Conservation (phyloP, 352 stramenopile genomes). For the Phytophthora quininea region DNA sequence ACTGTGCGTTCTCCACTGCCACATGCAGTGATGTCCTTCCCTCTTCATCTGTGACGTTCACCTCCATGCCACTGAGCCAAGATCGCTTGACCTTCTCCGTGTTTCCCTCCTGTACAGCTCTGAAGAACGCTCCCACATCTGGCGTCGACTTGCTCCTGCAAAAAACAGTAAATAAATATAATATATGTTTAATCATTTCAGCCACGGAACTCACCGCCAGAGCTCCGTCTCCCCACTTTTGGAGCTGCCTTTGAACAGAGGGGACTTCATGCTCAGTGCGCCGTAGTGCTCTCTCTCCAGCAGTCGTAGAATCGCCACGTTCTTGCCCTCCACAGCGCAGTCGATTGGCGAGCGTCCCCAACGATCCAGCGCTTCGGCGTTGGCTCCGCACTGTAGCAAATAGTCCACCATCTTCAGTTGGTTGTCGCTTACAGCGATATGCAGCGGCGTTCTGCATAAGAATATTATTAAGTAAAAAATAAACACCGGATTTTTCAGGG, state of each 20-base stretch:
- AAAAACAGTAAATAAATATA: slow-evolving; percentile 2
- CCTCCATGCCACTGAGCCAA: slow-evolving; percentile 67
- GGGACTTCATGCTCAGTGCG: slow-evolving; percentile 21
- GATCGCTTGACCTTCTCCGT: slow-evolving; percentile 78
- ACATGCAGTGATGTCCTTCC: slow-evolving; percentile 80
- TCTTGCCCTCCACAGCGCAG: slow-evolving; percentile 60
- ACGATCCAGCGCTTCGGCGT: slow-evolving; percentile 58
- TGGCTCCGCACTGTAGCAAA: slow-evolving; percentile 63
- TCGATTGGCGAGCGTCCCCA: slow-evolving; percentile 77
- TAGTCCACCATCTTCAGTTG: slow-evolving; percentile 65
- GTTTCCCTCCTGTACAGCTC: slow-evolving; percentile 64
- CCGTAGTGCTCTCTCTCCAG: slow-evolving; percentile 47
- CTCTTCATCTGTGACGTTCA: slow-evolving; percentile 60
- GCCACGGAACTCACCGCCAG: slow-evolving; percentile 23
- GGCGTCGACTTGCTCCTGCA: slow-evolving; percentile 38
- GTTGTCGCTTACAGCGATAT: slow-evolving; percentile 76
- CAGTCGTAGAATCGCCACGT: slow-evolving; percentile 53
- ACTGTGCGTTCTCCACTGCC: slow-evolving; percentile 70
- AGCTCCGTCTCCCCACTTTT: neutral
- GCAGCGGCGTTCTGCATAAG: slow-evolving; percentile 61
- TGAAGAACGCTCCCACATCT: slow-evolving; percentile 60
- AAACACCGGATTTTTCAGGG: neutral
- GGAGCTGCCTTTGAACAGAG: slow-evolving; percentile 19
- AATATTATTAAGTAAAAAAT: neutral
- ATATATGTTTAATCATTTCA: slow-evolving; percentile 3